These are phyloP conservation scores for Takakia lepidozioides DNA, from an alignment of 225 moss, liverwort and hornwort genomes.

Conservation along the genomic window DNA sequence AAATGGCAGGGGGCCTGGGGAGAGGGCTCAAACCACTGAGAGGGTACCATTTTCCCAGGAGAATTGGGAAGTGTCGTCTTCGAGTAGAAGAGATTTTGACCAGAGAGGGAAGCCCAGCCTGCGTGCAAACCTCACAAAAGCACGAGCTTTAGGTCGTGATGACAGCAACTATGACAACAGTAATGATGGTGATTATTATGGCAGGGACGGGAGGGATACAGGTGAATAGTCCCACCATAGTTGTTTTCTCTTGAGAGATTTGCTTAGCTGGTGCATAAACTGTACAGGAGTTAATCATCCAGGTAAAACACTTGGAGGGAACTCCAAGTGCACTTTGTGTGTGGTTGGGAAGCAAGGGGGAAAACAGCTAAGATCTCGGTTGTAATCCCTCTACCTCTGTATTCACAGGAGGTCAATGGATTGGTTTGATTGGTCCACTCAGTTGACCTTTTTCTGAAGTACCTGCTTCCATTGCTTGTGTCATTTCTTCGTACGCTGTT, in stretches of 20 bases:
- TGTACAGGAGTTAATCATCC: too few relatives aligned
- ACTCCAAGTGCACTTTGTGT: too few relatives aligned
- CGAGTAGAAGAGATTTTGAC: slow-evolving; percentile 24
- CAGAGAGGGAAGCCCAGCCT: slow-evolving; percentile 29
- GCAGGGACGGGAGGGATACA: slow-evolving; percentile 2
- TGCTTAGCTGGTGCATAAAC: too few relatives aligned
- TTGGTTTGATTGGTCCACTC: background rate
- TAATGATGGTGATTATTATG: slow-evolving; percentile 17
- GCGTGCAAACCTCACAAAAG: slow-evolving; percentile 14
- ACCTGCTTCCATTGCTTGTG: background rate
- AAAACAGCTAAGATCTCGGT: background rate
- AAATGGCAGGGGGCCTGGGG: too few relatives aligned
- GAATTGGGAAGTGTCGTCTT: slow-evolving; percentile 24
- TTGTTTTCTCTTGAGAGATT: background rate
- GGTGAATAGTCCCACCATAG: background rate
- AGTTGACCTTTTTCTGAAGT: background rate
- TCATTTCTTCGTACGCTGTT: background rate
- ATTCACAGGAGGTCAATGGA: background rate
- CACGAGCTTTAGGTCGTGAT: slow-evolving; percentile 29
- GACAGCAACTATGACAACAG: slow-evolving; percentile 32
- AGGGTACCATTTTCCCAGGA: slow-evolving; percentile 19
- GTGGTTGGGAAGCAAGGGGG: too few relatives aligned
- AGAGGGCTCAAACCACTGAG: too few relatives aligned
- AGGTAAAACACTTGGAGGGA: too few relatives aligned
- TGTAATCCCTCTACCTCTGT: too few relatives aligned